Base-by-base conservation (phyloP, 164 flowering plant genomes). In the Platanus orientalis region DNA sequence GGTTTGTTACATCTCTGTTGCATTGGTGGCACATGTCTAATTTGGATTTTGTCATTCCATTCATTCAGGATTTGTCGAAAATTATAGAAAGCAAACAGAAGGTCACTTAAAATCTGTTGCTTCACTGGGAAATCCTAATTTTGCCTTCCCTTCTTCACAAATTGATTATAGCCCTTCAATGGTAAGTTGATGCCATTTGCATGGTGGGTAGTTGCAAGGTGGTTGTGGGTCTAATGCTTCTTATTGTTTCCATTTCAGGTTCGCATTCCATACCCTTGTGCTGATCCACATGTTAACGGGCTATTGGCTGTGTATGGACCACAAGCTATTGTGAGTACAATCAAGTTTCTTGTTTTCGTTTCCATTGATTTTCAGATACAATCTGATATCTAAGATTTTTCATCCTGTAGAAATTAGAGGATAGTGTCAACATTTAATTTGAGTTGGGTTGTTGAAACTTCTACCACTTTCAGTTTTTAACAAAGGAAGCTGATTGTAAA, bases 221-320 rank as follows among this genome's bases (percentile, higher is more conserved):
- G 19, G 26, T 56, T 39, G 7, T 45, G 27, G 30, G 53, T 61
- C 32, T 60, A 50, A 50, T 67, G 14, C 28, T 69, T 57, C 51
- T 69, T 0, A 26, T 32, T 45, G 58, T n/a, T 53, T 51, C 25
- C 32, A 42, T 58, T 49, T 25, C 84, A 88, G 91, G 69, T 70
- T 56, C 78, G 51, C 26, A 47, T 78, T 57, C 75, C 80, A 6
- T 78, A 78, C 68, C 76, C 84, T n/a, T 81, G 70, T 75, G 62
- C 72, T 44, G 84, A 80, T 61, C 82, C 90, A 47, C 77, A 78
- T 69, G 65, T 62, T 59, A 69, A 75, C 51, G 87, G 90, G 25
- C 25, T 80, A 24, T 30, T 73, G 54, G 54, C 78, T 76, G 77
- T 86, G 27, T 83, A 81, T 63, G 87, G 85, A 50, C 72, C 88